Evolutionary conservation across 2,329 filamentous ascomycete genomes (phyloP).

Genomic region (Knoxdaviesia proteae): DNA sequence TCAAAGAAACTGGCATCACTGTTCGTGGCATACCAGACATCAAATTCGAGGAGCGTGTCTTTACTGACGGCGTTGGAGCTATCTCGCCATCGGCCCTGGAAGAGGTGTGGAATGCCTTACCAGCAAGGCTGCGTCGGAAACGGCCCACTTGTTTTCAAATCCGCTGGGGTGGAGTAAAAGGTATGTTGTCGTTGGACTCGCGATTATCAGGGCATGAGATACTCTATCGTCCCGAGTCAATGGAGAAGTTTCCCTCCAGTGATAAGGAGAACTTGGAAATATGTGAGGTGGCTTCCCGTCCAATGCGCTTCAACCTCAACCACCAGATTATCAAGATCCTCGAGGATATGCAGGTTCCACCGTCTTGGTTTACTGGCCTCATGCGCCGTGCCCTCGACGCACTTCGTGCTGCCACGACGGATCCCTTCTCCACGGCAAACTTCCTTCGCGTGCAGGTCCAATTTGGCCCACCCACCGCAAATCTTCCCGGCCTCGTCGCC

Average conservation of each 20-base stretch:
- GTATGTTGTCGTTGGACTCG: conserved; percentile 53
- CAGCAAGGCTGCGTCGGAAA: conserved; percentile 6
- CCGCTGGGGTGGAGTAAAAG: conserved; percentile 53
- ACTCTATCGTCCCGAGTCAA: conserved; percentile 43
- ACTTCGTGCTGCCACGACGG: conserved; percentile 37
- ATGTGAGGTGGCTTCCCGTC: conserved; percentile 45
- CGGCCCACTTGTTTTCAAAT: conserved; percentile 53
- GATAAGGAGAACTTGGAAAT: conserved; percentile 42
- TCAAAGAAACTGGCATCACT: conserved; percentile 17
- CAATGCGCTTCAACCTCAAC: conserved; percentile 52
- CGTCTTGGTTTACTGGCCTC: conserved; percentile 38
- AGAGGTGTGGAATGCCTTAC: conserved; percentile 35
- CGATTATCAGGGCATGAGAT: conserved; percentile 36
- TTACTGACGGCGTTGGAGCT: conserved; percentile 64
- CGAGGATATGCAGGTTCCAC: conserved; percentile 48
- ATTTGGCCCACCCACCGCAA: conserved; percentile 39
- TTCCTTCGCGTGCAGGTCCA: conserved; percentile 45
- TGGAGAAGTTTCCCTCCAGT: conserved; percentile 54
- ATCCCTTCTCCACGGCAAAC: conserved; percentile 36
- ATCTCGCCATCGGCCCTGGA: conserved; percentile 40
- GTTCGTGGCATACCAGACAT: conserved; percentile 26
- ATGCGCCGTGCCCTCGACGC: conserved; percentile 41
- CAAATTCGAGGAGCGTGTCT: conserved; percentile 32
- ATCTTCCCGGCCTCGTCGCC: conserved; percentile 40
- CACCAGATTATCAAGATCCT: conserved; percentile 70